Evolutionary conservation across 2,329 filamentous ascomycete genomes (phyloP).

Genomic region (Ambrosiella beaveri): DNA sequence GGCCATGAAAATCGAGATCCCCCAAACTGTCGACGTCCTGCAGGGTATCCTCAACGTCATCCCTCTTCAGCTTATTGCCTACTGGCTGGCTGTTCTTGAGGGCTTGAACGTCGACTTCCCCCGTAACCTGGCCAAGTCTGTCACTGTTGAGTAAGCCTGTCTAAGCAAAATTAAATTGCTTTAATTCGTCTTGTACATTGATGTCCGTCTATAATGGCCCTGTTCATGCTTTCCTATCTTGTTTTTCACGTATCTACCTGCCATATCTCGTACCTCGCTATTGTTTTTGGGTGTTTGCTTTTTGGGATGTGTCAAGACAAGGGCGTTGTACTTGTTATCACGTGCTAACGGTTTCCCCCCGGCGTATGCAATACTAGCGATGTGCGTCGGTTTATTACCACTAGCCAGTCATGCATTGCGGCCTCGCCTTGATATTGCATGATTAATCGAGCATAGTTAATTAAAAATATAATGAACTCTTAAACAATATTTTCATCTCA

Average conservation of each 20-base stretch:
- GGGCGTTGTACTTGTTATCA: slow-evolving; percentile 6
- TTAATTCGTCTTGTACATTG: slow-evolving; percentile 9
- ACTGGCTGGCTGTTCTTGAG: slow-evolving; percentile 95
- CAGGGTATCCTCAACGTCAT: slow-evolving; percentile 97
- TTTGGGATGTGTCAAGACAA: slow-evolving; percentile 5
- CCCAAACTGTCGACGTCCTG: slow-evolving; percentile 83
- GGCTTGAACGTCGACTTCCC: slow-evolving; percentile 97
- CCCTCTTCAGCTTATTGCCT: slow-evolving; percentile 91
- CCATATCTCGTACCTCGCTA: slow-evolving; percentile 11
- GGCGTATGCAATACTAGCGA: background rate
- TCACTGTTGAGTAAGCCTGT: slow-evolving; percentile 74
- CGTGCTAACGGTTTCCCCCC: background rate
- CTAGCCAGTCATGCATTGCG: too few species aligned
- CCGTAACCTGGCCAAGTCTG: slow-evolving; percentile 94
- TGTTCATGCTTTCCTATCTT: slow-evolving; percentile 7
- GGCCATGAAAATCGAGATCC: slow-evolving; percentile 95
- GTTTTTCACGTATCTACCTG: slow-evolving; percentile 12
- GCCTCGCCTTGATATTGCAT: too few species aligned
- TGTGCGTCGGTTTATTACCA: background rate
- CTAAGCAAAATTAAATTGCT: background rate
- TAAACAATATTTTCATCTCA: background rate
- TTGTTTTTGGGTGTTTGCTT: slow-evolving; percentile 11
- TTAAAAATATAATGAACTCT: slow-evolving; percentile 1
- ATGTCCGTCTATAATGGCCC: background rate
- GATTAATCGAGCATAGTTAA: background rate